Percentiles rank a stretch among this genome's conserved stretches.
Evolutionary conservation across 345 rosid genomes (phyloP).

Genomic region (Brassica juncea): DNA sequence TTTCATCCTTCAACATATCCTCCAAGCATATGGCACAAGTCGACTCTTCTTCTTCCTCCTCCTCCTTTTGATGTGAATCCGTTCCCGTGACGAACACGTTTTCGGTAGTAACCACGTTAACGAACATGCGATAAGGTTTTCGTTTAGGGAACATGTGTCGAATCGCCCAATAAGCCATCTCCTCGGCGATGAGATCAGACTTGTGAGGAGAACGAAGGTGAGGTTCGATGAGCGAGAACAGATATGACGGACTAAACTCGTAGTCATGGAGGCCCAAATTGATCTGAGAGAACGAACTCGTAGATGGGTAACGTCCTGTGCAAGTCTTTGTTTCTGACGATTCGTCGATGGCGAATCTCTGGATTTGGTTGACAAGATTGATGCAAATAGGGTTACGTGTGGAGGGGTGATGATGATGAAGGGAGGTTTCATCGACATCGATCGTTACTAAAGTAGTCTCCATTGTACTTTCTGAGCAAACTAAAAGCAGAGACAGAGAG

Average conservation of each 20-base stretch:
- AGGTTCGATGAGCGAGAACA: background rate
- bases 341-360: background rate
- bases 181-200: background rate
- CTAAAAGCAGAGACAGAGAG: background rate
- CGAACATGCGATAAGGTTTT: background rate
- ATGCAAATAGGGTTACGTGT: background rate
- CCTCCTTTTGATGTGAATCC: background rate
- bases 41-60: background rate
- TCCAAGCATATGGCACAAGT: background rate
- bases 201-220: background rate
- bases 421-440: background rate
- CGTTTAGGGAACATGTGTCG: background rate
- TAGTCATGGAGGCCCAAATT: background rate
- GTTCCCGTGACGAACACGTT: background rate
- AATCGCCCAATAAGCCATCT: background rate
- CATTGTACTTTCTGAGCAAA: background rate
- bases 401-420: background rate
- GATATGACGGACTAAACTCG: background rate
- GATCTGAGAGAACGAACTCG: background rate
- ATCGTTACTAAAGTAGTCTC: background rate
- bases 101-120: background rate
- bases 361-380: background rate
- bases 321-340: background rate
- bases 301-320: background rate
- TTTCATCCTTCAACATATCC: background rate